These are phyloP conservation scores for Fusarium veterinarium DNA, from an alignment of 2,329 filamentous ascomycete genomes.

Conservation along the genomic window DNA sequence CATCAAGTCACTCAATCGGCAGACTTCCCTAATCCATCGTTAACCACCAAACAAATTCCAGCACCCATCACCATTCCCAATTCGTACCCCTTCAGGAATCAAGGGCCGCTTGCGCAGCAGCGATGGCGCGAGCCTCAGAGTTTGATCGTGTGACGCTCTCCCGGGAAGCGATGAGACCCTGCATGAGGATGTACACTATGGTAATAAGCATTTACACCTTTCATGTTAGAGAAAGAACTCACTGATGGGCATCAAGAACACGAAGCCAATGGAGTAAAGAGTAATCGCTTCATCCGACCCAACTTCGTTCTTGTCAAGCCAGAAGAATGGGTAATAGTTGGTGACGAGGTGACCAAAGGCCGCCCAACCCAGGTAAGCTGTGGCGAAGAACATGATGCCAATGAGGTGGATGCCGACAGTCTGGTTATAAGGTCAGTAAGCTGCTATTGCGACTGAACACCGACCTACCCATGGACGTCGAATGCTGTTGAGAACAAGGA, in stretches of 20 bases:
- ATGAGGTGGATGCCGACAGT: conserved; percentile 58
- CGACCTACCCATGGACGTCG: conserved; percentile 60
- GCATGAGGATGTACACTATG: conserved; percentile 61
- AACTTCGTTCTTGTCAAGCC: conserved; percentile 59
- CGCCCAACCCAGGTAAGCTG: conserved; percentile 63
- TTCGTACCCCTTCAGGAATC: conserved; percentile 25
- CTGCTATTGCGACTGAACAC: fast-evolving
- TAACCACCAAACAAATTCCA: background rate
- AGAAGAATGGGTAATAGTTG: conserved; percentile 61
- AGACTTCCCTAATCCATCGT: background rate
- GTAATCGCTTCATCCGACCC: conserved; percentile 58
- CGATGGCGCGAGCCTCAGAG: conserved; percentile 40
- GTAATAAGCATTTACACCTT: conserved; percentile 10
- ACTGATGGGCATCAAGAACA: conserved; percentile 59
- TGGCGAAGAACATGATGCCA: conserved; percentile 55
- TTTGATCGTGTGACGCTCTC: conserved; percentile 53
- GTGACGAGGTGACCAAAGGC: conserved; percentile 60
- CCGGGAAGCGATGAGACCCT: conserved; percentile 62
- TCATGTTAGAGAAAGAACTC: conserved; percentile 41
- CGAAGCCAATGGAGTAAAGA: conserved; percentile 58
- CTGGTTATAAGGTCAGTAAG: conserved; percentile 47
- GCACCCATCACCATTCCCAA: background rate
- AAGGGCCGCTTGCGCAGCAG: conserved; percentile 41
- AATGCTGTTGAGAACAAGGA: conserved; percentile 64
- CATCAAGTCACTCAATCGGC: background rate